Evolutionary conservation across 83 land plant genomes (phyloP).

Genomic region (Thuja plicata): DNA sequence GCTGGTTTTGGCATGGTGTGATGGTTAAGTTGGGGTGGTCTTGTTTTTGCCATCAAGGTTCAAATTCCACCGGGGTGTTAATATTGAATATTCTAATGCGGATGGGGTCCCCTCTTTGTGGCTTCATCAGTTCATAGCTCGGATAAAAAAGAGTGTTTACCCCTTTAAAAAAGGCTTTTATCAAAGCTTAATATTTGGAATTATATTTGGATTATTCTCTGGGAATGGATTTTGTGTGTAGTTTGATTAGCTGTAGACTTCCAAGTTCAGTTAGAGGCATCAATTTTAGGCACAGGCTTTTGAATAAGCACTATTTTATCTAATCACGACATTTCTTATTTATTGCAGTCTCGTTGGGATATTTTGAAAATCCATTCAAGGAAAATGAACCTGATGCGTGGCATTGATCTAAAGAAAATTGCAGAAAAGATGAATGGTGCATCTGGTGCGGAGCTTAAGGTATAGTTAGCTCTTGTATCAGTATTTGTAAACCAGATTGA

Average conservation of each 20-base stretch:
- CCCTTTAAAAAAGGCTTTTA: neutral
- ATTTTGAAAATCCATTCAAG: slow-evolving; percentile 95
- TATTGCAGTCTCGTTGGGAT: slow-evolving; percentile 85
- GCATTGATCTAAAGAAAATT: slow-evolving; percentile 94
- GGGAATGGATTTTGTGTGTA: neutral
- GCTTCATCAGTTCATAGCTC: too few species aligned
- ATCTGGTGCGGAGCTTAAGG: slow-evolving; percentile 99
- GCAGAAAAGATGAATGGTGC: slow-evolving; percentile 98
- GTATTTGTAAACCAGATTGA: neutral
- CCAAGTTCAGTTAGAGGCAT: neutral
- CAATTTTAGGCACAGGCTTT: neutral
- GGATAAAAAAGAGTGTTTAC: too few species aligned
- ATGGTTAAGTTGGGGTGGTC: too few species aligned
- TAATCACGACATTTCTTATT: neutral
- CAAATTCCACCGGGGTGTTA: too few species aligned
- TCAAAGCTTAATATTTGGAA: neutral
- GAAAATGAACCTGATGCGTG: slow-evolving; percentile 96
- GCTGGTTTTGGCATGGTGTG: too few species aligned
- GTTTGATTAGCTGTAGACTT: neutral
- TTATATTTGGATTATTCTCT: neutral
- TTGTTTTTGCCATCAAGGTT: too few species aligned
- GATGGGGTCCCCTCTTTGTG: too few species aligned
- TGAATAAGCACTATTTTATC: neutral
- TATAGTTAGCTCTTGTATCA: slow-evolving; percentile 11
- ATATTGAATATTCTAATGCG: too few species aligned